phyloP scores from a whole-genome alignment of 805 yeast species.

The Candida chilensis region DNA sequence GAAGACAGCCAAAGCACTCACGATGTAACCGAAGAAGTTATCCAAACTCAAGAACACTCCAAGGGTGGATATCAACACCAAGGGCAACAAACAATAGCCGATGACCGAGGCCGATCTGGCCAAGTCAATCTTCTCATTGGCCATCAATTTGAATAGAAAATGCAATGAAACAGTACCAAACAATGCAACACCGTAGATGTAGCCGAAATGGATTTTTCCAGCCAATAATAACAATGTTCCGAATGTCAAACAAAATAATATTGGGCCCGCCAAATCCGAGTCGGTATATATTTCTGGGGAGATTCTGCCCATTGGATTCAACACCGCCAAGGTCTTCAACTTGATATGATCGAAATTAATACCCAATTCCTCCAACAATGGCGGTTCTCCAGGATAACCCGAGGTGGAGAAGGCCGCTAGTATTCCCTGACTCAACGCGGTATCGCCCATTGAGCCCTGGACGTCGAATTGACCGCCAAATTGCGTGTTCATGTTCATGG shows the following conservation, averaged over 20 bases:
- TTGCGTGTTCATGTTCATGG: too few species aligned
- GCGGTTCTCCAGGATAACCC: conserved; percentile 94
- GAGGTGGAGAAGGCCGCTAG: conserved; percentile 88
- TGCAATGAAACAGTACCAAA: conserved; percentile 85
- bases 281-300: conserved; percentile 67
- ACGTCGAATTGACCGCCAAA: too few species aligned
- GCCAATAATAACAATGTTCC: conserved; percentile 76
- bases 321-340: conserved; percentile 75
- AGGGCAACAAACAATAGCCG: conserved; percentile 89
- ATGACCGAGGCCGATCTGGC: conserved; percentile 80
- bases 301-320: conserved; percentile 63
- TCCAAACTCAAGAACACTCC: conserved; percentile 64
- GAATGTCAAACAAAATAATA: conserved; percentile 77
- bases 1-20: conserved; percentile 57
- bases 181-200: conserved; percentile 91
- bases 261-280: conserved; percentile 92
- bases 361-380: conserved; percentile 86
- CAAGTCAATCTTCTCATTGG: conserved; percentile 49
- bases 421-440: conserved; percentile 59
- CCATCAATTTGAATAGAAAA: conserved; percentile 80
- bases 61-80: conserved; percentile 68
- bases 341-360: conserved; percentile 85
- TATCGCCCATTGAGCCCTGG: conserved; percentile 31
- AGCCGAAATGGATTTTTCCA: conserved; percentile 95
- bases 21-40: conserved; percentile 61